Evolutionary conservation across 257 asterid genomes (phyloP), one percentile per base, ranked within the genome.

Genomic region (Solanum rostratum): DNA sequence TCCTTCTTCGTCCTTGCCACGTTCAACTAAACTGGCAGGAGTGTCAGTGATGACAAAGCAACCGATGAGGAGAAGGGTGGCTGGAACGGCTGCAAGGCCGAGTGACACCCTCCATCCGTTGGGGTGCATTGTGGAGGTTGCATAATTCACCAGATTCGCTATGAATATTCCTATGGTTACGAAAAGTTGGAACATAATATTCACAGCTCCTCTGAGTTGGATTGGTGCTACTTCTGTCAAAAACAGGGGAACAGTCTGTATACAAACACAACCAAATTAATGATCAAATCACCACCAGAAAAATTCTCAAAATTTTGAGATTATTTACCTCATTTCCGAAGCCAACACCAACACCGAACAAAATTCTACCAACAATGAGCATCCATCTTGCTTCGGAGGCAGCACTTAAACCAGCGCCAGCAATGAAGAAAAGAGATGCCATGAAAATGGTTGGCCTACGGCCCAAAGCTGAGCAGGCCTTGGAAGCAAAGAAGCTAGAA

Each of bases 231-330:
- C 87, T 86, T 95, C 98, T 68, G 99, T 92, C 80, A 95, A 82
- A 80, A 94, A 95, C 52, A 94, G 68, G 0, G 99, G 99, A 30
- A 95, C 99, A 11, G 99, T 91, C 98, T 95, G 91, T 90, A n/a
- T 65, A 74, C 49, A 43, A 59, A 13, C n/a, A n/a, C n/a, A 16
- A 66, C 10, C 41, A 22, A 59, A 52, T 52, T 52, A 52, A 50
- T 33, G 39, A 50, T 14, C 57, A 52, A n/a, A n/a, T n/a, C n/a
- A n/a, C n/a, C n/a, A n/a, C n/a, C n/a, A n/a, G n/a, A n/a, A n/a
- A n/a, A n/a, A n/a, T n/a, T n/a, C n/a, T n/a, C n/a, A n/a, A n/a
- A n/a, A n/a, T n/a, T n/a, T n/a, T n/a, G n/a, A n/a, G n/a, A n/a
- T n/a, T n/a, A n/a, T n/a, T n/a, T n/a, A n/a, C n/a, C n/a, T n/a